Percentiles rank a stretch among this genome's conserved stretches.
These are phyloP conservation scores for Pulveroboletus frians DNA, from an alignment of 768 basidiomycete genomes.

Conservation along the genomic window DNA sequence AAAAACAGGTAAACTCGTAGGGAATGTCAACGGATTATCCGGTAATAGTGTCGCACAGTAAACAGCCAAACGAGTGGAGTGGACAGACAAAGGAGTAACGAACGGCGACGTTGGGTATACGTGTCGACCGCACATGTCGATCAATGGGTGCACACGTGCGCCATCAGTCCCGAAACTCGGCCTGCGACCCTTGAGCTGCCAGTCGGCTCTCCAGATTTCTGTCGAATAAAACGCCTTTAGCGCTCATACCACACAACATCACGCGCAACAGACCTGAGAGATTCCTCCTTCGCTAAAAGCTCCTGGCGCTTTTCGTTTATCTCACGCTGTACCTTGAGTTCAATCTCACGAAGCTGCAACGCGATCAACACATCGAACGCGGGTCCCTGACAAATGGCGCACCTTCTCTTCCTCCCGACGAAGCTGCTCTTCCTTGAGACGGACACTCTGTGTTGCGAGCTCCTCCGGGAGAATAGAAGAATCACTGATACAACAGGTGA, in stretches of 20 bases:
- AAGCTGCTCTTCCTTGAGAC: constrained; percentile 98
- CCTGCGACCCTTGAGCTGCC: constrained; percentile 81
- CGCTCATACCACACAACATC: neutral
- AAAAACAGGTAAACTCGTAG: constrained; percentile 29
- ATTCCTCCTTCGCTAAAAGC: constrained; percentile 92
- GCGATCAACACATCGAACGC: constrained; percentile 10
- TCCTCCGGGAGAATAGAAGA: constrained; percentile 94
- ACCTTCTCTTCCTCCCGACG: constrained; percentile 96
- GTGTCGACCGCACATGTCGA: constrained; percentile 25
- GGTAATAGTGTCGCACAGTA: constrained; percentile 32
- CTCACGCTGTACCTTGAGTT: constrained; percentile 96
- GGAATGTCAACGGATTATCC: constrained; percentile 37
- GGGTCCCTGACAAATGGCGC: neutral
- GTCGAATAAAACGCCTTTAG: constrained; percentile 4
- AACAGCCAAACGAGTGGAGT: constrained; percentile 30
- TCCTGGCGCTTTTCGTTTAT: constrained; percentile 98
- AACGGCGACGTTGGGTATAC: constrained; percentile 33
- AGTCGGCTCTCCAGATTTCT: constrained; percentile 89
- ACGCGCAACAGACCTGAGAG: constrained; percentile 58
- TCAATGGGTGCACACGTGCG: constrained; percentile 18
- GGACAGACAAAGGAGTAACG: constrained; percentile 34
- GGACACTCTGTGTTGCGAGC: constrained; percentile 92
- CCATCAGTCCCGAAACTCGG: constrained; percentile 68
- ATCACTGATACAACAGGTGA: constrained; percentile 43
- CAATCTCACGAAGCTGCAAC: constrained; percentile 86